Evolutionary conservation across 768 basidiomycete genomes (phyloP).

Genomic region (Amanita rimosa): DNA sequence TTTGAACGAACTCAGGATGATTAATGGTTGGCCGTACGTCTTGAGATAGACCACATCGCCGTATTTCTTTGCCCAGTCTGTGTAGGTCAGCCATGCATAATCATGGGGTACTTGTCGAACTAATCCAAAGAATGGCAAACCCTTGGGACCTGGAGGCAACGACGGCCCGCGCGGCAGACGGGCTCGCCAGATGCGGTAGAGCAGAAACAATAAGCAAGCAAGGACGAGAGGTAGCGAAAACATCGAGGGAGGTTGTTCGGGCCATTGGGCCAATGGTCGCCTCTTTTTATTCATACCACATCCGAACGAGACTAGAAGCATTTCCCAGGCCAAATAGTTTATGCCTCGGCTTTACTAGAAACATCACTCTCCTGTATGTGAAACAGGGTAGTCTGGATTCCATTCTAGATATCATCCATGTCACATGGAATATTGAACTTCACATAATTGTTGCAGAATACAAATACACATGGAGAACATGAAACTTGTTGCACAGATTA

Average conservation of each 20-base stretch:
- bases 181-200: conserved; percentile 1
- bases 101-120: conserved; percentile 18
- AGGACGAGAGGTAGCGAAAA: neutral
- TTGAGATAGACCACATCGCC: conserved; percentile 20
- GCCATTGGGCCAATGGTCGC: neutral
- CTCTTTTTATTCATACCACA: neutral
- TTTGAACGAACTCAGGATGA: conserved; percentile 29
- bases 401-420: neutral
- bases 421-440: too few relatives aligned
- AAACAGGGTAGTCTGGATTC: neutral
- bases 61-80: conserved; percentile 19
- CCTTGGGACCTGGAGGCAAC: conserved; percentile 23
- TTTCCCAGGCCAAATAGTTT: conserved; percentile 1
- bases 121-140: conserved; percentile 23
- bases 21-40: conserved; percentile 22
- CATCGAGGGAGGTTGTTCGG: conserved; percentile 2
- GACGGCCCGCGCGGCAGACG: conserved; percentile 5
- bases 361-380: neutral
- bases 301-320: neutral
- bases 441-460: neutral
- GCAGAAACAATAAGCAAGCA: neutral
- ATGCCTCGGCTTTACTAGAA: conserved; percentile 1
- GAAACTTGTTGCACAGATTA: neutral
- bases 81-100: conserved; percentile 20
- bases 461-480: neutral